Evolutionary conservation across 192 early-diverging fungal species (phyloP).

Genomic region (Phycomyces nitens): DNA sequence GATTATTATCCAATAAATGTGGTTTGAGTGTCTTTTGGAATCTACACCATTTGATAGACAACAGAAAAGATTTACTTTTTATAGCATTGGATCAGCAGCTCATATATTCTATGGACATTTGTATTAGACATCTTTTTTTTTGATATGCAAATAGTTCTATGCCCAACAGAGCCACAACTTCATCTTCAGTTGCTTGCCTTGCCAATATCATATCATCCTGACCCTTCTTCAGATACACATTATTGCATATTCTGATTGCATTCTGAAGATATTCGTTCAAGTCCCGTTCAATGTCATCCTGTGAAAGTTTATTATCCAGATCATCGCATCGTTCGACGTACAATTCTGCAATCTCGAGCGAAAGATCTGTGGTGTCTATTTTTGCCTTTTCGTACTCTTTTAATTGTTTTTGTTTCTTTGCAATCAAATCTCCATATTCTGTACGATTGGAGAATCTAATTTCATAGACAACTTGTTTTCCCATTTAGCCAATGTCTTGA

Average conservation of each 20-base stretch:
- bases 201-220: neutral
- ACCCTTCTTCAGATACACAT: neutral
- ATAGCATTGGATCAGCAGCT: constrained; percentile 8
- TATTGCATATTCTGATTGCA: constrained; percentile 13
- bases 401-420: constrained; percentile 3
- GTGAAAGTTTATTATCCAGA: neutral
- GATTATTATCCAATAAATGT: too few relatives aligned
- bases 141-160: too few relatives aligned
- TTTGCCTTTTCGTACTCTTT: neutral
- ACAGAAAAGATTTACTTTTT: constrained; percentile 7
- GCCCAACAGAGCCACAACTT: too few relatives aligned
- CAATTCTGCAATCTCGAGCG: constrained; percentile 15
- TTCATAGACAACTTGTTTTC: constrained; percentile 21
- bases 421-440: constrained; percentile 19
- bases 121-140: neutral
- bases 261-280: neutral
- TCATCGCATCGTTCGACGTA: constrained; percentile 11
- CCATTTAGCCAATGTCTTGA: constrained; percentile 11
- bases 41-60: too few relatives aligned
- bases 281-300: neutral
- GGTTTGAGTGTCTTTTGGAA: too few relatives aligned
- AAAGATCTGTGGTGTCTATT: neutral
- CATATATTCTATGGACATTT: neutral
- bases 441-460: constrained; percentile 19
- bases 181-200: constrained; percentile 7